Evolutionary conservation across 2,329 filamentous ascomycete species (phyloP), one percentile per base, ranked within the genome.

Genomic region (Arthrobotrys conoides): DNA sequence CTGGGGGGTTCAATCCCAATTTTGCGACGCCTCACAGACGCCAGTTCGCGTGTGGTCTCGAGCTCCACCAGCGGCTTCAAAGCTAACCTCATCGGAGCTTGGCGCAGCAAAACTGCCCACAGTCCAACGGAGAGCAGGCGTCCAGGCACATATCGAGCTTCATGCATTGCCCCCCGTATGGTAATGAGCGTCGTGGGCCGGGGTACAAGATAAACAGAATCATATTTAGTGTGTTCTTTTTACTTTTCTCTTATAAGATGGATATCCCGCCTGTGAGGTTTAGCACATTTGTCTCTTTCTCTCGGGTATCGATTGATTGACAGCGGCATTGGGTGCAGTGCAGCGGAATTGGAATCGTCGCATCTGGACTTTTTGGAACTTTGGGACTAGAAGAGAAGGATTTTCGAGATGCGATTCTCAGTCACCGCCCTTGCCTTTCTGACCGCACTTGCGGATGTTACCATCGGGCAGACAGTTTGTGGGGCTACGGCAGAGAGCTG

Each of bases 181-280:
- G 30, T 24, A 38, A 18, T 48, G 51, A 55, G 12, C 24, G n/a
- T 55, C 24, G 14, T 33, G 5, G 22, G 36, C 0, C 12, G 16
- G 49, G 16, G 18, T 10, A 24, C 18, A 36, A 24, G 44, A 36
- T 55, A 24, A n/a, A 55, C 24, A 55, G 14, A 33, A 27, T 16
- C n/a, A 24, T 6, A n/a, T 30, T 10, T 14, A 30, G 20, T 51
- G 14, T 53, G 8, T 33, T 8, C 18, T 22, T 61, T 9, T 55
- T 5, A 20, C 9, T 38, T 61, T 24, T n/a, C 55, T 61, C 44
- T 41, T 61, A 61, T 41, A 61, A 44, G 36, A 61, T 44, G 57
- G 57, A 4, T 16, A n/a, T 27, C 22, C 57, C 57, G 20, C 33
- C 36, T 44, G 36, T 20, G n/a, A 59, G 8, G 18, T n/a, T 55